These are phyloP conservation scores for Lecanicillium sp. DNA, from an alignment of 2,329 filamentous ascomycete genomes.

Conservation along the genomic window DNA sequence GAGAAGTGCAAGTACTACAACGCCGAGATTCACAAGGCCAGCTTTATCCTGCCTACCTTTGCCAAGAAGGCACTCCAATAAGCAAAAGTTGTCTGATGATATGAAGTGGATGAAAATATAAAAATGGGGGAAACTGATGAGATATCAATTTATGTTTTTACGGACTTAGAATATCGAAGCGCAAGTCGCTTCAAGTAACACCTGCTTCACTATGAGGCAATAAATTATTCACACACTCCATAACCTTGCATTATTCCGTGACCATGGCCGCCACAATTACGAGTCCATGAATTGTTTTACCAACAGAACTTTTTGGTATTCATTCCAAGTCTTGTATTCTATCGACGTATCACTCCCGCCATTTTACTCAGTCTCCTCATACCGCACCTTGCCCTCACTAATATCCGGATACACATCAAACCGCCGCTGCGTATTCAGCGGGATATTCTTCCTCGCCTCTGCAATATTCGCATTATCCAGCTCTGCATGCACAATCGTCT, in stretches of 20 bases:
- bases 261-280: too few species aligned
- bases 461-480: constrained; percentile 61
- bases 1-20: constrained; percentile 96
- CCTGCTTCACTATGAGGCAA: too few species aligned
- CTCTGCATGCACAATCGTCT: constrained; percentile 68
- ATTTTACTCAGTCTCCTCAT: constrained; percentile 19
- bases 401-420: constrained; percentile 97
- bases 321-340: too few species aligned
- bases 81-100: constrained; percentile 7
- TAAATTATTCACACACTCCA: too few species aligned
- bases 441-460: constrained; percentile 73
- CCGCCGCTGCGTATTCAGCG: constrained; percentile 72
- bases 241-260: too few species aligned
- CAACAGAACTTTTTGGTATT: too few species aligned
- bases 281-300: too few species aligned
- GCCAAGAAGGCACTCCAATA: constrained; percentile 68
- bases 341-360: too few species aligned
- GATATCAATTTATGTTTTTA: background rate
- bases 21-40: constrained; percentile 89
- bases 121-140: constrained; percentile 3
- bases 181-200: too few species aligned
- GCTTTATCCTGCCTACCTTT: constrained; percentile 89
- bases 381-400: constrained; percentile 46
- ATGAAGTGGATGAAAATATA: background rate
- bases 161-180: too few species aligned